Conservation (phyloP, 495 filamentous ascomycete species). For the Talaromyces borbonicus region DNA sequence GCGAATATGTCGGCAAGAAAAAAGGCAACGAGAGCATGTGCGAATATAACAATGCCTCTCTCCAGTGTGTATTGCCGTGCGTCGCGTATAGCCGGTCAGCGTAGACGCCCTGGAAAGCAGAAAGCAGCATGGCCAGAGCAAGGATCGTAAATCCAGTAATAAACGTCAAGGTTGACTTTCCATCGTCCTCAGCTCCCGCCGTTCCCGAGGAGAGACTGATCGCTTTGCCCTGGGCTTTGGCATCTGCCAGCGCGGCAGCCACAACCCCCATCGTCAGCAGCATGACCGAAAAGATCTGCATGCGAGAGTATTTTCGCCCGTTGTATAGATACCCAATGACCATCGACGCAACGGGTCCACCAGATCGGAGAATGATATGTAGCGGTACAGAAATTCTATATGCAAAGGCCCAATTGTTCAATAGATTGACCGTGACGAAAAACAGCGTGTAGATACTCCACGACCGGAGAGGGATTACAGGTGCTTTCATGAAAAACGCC, state of each 20-base stretch:
- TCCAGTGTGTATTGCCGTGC: slow-evolving; percentile 79
- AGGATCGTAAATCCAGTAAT: slow-evolving; percentile 74
- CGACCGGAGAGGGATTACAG: slow-evolving; percentile 71
- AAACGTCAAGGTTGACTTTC: slow-evolving; percentile 31
- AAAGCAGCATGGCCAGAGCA: slow-evolving; percentile 79
- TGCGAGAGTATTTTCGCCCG: slow-evolving; percentile 68
- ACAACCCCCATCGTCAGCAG: slow-evolving; percentile 81
- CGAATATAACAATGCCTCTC: slow-evolving; percentile 92
- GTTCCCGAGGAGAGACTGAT: slow-evolving; percentile 10
- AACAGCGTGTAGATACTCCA: slow-evolving; percentile 85
- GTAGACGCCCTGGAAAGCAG: slow-evolving; percentile 90
- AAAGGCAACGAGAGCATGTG: slow-evolving; percentile 69
- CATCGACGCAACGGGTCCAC: slow-evolving; percentile 91
- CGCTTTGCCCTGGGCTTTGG: slow-evolving; percentile 60
- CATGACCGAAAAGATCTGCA: slow-evolving; percentile 69
- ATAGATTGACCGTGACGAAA: slow-evolving; percentile 82
- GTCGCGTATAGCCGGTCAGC: slow-evolving; percentile 78
- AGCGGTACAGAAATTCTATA: slow-evolving; percentile 95
- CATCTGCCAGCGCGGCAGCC: slow-evolving; percentile 79
- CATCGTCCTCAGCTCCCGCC: slow-evolving; percentile 8
- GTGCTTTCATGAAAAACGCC: slow-evolving; percentile 61
- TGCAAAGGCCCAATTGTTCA: slow-evolving; percentile 97
- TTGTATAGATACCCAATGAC: slow-evolving; percentile 67
- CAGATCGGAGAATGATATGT: slow-evolving; percentile 92
- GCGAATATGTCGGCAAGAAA: slow-evolving; percentile 39